Base-by-base conservation (phyloP, 345 rosid species). In the Theobroma cacao region DNA sequence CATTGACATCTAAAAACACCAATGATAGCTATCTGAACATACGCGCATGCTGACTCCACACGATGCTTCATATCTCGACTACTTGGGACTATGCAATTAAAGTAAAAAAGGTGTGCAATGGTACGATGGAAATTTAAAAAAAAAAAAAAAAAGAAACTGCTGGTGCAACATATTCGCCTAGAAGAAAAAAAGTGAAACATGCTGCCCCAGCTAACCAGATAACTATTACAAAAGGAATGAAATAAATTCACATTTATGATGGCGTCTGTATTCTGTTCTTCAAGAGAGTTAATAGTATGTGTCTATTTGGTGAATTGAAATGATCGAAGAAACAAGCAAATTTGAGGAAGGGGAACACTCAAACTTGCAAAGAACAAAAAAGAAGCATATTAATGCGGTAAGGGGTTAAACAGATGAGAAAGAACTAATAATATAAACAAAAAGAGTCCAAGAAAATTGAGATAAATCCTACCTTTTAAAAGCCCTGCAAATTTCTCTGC, bases 401-500 rank as follows among this genome's bases (percentile, higher is more conserved):
- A 1, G n/a, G 33, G n/a, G 62, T 13, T 74, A 12, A 30, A 75
- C 10, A 24, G 52, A 60, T 20, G 38, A 48, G 53, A 38, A 53
- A 67, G 41, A 18, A 34, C 31, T n/a, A 3, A 33, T 28, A 15
- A 75, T 50, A n/a, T 1, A 50, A 52, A 3, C 0, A 63, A 34
- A 48, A 48, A 34, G 66, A 18, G 74, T 75, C n/a, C 31, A 38
- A 36, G 75, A 58, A 64, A 69, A 31, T 31, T 24, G 77, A 38
- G 67, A 71, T 74, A 38, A 64, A 74, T 60, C 50, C 56, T 77
- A 81, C 90, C 87, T 84, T 82, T 55, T 80, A 67, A 75, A 79
- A 81, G 34, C 72, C 70, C 86, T 81, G 84, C 76, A 50, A 52
- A 77, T 33, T 50, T 77, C 60, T 78, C 90, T 84, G 86, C 69